Evolutionary conservation across 176 grass and related monocot species (phyloP), one percentile per base, ranked within the genome.

Genomic region (Oryza glumipatula): DNA sequence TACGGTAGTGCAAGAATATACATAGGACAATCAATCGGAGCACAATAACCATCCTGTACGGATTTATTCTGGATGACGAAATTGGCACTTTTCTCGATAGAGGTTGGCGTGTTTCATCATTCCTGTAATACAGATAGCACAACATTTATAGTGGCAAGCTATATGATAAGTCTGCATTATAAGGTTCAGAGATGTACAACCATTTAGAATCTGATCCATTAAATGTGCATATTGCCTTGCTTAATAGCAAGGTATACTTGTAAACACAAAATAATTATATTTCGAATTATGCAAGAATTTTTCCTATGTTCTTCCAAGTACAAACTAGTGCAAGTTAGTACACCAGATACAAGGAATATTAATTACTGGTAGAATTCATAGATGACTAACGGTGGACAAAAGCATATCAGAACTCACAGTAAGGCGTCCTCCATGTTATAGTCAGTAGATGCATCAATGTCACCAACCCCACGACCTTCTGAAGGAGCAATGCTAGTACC

Each of bases 41-140:
- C 38, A 98, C 70, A 69, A 98, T 98, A 75, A 98, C 96, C 96
- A 98, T 98, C 72, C 96, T 92, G 88, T 98, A 98, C 44, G 96
- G 96, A 83, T 98, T 98, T 88, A 98, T 98, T 85, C 87, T 92
- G 70, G 96, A 98, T 77, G 96, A 98, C 36, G 96, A 67, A 85
- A 98, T 90, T 36, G 96, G 85, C 33, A 98, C 96, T 78, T 98
- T 98, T 78, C 96, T 94, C 47, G 96, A 98, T 41, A 98, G 83
- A 68, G 96, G 96, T 76, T 98, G 96, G 70, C 96, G 93, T 51
- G 96, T 89, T 90, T 98, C 96, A 78, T 98, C 96, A 85, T 98
- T 98, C 86, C 96, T 98, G 85, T 41, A 92, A 92, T 84, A 73
- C 21, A 38, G 46, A 94, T 74, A 17, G 54, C 68, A 68, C 19